Evolutionary conservation across 352 stramenopile genomes (phyloP).

Genomic region (Globisporangium ultimum): DNA sequence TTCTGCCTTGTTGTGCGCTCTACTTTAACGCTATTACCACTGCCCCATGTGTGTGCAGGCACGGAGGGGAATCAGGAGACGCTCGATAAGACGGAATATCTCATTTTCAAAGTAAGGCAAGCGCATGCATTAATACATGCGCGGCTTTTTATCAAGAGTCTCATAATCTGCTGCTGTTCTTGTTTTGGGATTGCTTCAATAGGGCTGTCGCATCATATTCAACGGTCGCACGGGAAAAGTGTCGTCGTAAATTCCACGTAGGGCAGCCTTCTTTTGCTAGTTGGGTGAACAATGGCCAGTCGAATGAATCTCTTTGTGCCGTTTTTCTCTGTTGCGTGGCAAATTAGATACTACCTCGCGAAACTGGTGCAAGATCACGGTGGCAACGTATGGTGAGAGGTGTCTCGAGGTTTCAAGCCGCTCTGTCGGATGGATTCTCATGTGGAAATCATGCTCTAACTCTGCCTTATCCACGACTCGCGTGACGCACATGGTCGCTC

Average conservation of each 20-base stretch:
- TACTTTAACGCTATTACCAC: too few species aligned
- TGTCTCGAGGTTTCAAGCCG: too few species aligned
- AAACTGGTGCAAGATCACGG: constrained; percentile 80
- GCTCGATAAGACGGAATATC: background rate
- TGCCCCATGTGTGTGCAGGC: background rate
- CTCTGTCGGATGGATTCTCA: too few species aligned
- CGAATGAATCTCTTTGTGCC: too few species aligned
- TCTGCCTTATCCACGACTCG: constrained; percentile 36
- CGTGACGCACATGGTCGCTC: constrained; percentile 80
- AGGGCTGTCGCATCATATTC: constrained; percentile 80
- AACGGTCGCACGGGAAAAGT: constrained; percentile 81
- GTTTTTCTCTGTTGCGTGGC: background rate
- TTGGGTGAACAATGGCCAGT: too few species aligned
- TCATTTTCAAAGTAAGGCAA: constrained; percentile 5
- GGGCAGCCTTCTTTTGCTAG: too few species aligned
- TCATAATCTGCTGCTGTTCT: background rate
- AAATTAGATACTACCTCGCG: constrained; percentile 66
- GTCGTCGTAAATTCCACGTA: constrained; percentile 44
- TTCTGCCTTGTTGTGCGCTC: too few species aligned
- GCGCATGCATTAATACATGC: background rate
- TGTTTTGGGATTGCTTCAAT: background rate
- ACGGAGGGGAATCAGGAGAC: background rate
- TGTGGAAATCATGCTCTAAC: constrained; percentile 14
- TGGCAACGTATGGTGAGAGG: constrained; percentile 52
- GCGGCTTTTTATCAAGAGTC: background rate